phyloP scores from a whole-genome alignment of 176 grass and related monocot genomes.

The Musa beccarii region DNA sequence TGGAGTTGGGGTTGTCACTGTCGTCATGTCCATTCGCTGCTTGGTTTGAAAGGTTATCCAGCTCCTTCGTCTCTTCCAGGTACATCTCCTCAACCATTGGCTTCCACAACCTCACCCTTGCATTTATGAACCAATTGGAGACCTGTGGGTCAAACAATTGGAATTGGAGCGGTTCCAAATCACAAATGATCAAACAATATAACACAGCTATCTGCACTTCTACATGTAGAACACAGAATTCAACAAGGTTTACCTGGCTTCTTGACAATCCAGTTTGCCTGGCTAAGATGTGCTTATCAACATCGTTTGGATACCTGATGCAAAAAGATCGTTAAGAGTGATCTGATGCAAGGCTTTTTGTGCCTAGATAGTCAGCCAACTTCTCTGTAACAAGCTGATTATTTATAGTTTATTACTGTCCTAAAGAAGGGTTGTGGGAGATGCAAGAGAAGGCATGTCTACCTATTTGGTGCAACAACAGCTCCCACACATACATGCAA shows the following conservation, averaged over 20 bases:
- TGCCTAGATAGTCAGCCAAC: too few relatives aligned
- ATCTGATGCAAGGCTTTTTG: background rate
- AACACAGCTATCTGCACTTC: background rate
- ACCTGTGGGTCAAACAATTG: constrained; percentile 31
- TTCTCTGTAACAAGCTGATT: too few relatives aligned
- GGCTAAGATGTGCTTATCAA: constrained; percentile 76
- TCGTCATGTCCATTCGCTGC: background rate
- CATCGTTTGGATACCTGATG: constrained; percentile 62
- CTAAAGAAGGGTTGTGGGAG: too few relatives aligned
- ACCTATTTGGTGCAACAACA: too few relatives aligned
- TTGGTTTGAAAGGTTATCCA: background rate
- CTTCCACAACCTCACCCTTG: constrained; percentile 87
- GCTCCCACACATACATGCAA: too few relatives aligned
- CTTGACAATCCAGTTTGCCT: constrained; percentile 64
- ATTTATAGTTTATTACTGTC: too few relatives aligned
- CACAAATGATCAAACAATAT: too few relatives aligned
- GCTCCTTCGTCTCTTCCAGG: constrained; percentile 38
- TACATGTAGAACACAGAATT: background rate
- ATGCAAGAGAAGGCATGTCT: too few relatives aligned
- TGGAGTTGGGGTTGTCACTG: constrained; percentile 18
- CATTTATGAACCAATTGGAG: constrained; percentile 96
- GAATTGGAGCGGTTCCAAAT: background rate
- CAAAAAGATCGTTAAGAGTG: background rate
- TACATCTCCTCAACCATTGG: constrained; percentile 93
- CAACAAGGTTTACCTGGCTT: constrained; percentile 42